A percentile compares a stretch with the other conserved stretches of the same genome.
phyloP scores from a whole-genome alignment of 2,329 filamentous ascomycete species.

The Monosporascus sp. region DNA sequence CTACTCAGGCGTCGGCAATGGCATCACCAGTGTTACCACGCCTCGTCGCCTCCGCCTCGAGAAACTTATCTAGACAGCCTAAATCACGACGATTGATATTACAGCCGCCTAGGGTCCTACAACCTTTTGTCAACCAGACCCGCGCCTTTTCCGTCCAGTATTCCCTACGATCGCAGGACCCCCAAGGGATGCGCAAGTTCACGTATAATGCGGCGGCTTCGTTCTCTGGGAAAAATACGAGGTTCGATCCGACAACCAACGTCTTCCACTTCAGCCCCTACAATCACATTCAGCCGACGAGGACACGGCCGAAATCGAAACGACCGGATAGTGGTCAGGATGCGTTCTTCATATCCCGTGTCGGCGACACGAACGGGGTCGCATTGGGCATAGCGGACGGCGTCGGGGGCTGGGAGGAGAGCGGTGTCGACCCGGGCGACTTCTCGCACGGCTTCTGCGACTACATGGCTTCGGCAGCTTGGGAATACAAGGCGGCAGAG shows the following conservation, averaged over 20 bases:
- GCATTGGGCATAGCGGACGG: conserved; percentile 91
- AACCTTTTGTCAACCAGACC: conserved; percentile 5
- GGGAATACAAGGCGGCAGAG: conserved; percentile 41
- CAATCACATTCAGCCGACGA: conserved; percentile 50
- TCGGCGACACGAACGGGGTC: conserved; percentile 67
- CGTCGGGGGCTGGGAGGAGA: conserved; percentile 91
- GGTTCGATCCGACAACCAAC: conserved; percentile 63
- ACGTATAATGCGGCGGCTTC: conserved; percentile 70
- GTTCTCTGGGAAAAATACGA: conserved; percentile 66
- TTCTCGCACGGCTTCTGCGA: conserved; percentile 92
- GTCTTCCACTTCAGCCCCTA: conserved; percentile 68
- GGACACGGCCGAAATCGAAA: conserved; percentile 48
- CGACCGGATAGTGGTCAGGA: conserved; percentile 85
- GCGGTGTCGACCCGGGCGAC: conserved; percentile 87
- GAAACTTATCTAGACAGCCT: neutral
- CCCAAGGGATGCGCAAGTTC: conserved; percentile 34
- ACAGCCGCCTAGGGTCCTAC: conserved; percentile 1
- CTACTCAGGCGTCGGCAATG: neutral
- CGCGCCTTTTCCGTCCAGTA: conserved; percentile 20
- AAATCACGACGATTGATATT: conserved; percentile 7
- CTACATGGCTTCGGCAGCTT: conserved; percentile 78
- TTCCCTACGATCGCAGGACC: conserved; percentile 15
- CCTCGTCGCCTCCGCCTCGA: neutral
- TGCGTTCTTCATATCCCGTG: conserved; percentile 83
- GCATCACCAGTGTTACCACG: neutral